Evolutionary conservation across 2,329 filamentous ascomycete genomes (phyloP), one percentile per base, ranked within the genome.

Genomic region (Fusarium anthophilum): DNA sequence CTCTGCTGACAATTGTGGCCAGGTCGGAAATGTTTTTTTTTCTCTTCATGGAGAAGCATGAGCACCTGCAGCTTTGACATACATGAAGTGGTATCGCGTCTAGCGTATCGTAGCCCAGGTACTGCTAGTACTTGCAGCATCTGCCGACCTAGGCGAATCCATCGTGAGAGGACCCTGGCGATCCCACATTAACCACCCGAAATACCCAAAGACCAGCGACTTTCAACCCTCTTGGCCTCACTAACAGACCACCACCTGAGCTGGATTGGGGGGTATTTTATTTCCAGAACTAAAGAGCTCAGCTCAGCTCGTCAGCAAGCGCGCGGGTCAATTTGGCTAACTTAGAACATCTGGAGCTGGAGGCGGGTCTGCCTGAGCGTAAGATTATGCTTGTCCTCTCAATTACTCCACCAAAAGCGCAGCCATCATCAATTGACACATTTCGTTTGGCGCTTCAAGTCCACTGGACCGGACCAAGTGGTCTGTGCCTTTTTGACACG

Each of bases 51-150:
- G 55, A 53, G 53, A 45, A 39, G 53, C 38, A 58, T 43, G 54
- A 64, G 66, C 63, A 69, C 70, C 74, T 78, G 77, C 74, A 78
- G 61, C 63, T 69, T 64, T 78, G 75, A 77, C 76, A 77, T 67
- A 76, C 77, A 78, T 73, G 50, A 74, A 63, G 66, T 68, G 67
- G 72, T 73, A 69, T 74, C 54, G 69, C 61, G 64, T 69, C 70
- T 61, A 50, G 55, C 63, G 75, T 54, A 61, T 48, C 51, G 55
- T 45, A 59, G 53, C 44, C 50, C 35, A 20, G 26, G 63, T 28
- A 57, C 53, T 57, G 24, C n/a, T 37, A 28, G 58, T 66, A 47
- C 66, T 58, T 69, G 64, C 32, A 63, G 66, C 30, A 63, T 41
- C 28, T 50, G 11, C 41, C 30, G 43, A 50, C 45, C 54, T 56